Evolutionary conservation across 1,284 basidiomycete species (phyloP).

Genomic region (Coniferiporia weirii): DNA sequence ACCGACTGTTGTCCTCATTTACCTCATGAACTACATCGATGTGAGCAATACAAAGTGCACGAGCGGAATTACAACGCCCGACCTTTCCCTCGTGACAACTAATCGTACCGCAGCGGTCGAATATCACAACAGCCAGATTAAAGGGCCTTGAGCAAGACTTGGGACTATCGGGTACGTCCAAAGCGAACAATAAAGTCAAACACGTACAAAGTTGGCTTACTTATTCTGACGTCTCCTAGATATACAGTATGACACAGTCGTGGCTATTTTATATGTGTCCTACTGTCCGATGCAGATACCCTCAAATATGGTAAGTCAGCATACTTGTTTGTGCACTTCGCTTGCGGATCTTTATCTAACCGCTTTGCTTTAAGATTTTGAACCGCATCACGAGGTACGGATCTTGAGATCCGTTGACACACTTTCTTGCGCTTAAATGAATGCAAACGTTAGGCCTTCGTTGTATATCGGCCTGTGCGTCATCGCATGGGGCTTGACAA

Average conservation of each 20-base stretch:
- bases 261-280: conserved; percentile 13
- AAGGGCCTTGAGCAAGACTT: conserved; percentile 59
- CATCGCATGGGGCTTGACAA: conserved; percentile 23
- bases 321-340: not conserved
- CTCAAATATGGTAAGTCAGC: conserved; percentile 15
- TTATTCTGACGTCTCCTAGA: conserved; percentile 30
- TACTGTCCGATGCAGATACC: conserved; percentile 11
- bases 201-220: not conserved
- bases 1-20: conserved; percentile 56
- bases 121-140: conserved; percentile 52
- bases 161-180: conserved; percentile 47
- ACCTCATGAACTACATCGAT: conserved; percentile 66
- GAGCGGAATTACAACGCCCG: not conserved
- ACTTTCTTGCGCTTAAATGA: too few species aligned
- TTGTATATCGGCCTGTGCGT: conserved; percentile 22
- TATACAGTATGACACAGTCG: conserved; percentile 38
- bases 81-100: not conserved
- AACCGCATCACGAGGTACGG: conserved; percentile 45
- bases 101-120: conserved; percentile 53
- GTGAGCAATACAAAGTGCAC: conserved; percentile 30
- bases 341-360: not conserved
- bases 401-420: too few species aligned
- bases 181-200: conserved; percentile 30
- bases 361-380: conserved; percentile 34
- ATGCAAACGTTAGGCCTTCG: conserved; percentile 17